Conservation (phyloP, 306 rosid species). For the Sphenostylis stenocarpa region DNA sequence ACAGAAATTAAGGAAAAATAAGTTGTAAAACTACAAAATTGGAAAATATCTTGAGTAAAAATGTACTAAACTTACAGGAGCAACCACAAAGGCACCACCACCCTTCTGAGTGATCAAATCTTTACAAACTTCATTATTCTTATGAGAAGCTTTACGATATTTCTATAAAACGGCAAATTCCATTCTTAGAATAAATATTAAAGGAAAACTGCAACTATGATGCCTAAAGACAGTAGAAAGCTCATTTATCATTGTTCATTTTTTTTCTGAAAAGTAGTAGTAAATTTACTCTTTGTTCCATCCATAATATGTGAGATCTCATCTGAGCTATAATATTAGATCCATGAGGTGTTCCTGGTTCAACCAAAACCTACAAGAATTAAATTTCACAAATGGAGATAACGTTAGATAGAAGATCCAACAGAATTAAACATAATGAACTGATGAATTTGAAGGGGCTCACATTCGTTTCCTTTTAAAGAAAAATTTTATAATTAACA, state of each 20-base stretch:
- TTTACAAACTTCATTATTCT: conserved; percentile 50
- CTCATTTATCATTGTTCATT: conserved; percentile 14
- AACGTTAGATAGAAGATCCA: conserved; percentile 15
- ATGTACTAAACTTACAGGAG: conserved; percentile 69
- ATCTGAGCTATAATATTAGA: conserved; percentile 88
- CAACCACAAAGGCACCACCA: conserved; percentile 89
- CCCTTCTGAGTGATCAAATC: conserved; percentile 60
- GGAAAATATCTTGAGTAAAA: conserved; percentile 1
- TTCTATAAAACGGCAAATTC: conserved; percentile 49
- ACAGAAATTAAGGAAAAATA: background rate
- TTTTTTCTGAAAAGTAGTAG: background rate
- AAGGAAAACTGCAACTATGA: background rate
- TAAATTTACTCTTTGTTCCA: conserved; percentile 75
- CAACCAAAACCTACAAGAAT: conserved; percentile 73
- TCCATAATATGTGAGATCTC: conserved; percentile 94
- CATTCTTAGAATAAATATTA: conserved; percentile 8
- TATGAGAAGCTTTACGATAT: conserved; percentile 52
- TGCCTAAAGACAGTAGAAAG: background rate
- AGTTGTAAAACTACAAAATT: background rate
- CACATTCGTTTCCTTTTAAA: background rate
- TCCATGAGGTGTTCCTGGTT: conserved; percentile 95
- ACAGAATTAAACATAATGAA: background rate
- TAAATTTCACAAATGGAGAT: conserved; percentile 30
- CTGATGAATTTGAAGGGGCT: background rate
- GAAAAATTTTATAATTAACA: background rate